Evolutionary conservation across 352 stramenopile species (phyloP), one percentile per base, ranked within the genome.

Genomic region (Phytophthora sansomeana): DNA sequence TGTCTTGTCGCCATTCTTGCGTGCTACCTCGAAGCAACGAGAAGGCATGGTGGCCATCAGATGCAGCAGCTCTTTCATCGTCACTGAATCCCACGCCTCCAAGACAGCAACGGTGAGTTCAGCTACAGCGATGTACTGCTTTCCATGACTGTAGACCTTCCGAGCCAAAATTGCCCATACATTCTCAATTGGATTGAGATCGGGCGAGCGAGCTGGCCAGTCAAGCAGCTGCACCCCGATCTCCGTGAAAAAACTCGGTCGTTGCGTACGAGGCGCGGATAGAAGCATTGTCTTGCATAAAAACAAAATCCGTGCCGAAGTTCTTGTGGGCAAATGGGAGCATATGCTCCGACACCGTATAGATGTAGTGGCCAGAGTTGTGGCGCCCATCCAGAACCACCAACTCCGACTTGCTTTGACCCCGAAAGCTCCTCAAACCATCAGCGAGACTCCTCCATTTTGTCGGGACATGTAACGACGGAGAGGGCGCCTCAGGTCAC

Each of bases 351-450:
- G n/a, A n/a, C n/a, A n/a, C n/a, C n/a, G n/a, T n/a, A n/a, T n/a
- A n/a, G n/a, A n/a, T n/a, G n/a, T 73, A 77, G 29, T 56, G 6
- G 9, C 43, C 38, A n/a, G 35, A 19, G 50, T 67, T 42, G 29
- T 67, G 63, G 33, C 51, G 57, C 8, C 64, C 64, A 9, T 58
- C 29, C n/a, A 74, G 50, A 43, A 73, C 42, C 7, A 63, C 63
- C 41, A 69, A 28, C 13, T 73, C 44, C 21, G 49, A 66, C 43
- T 46, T 63, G 0, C 63, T 19, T 52, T 29, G 7, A 28, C 4
- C 1, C 26, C 56, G 54, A 72, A 63, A 0, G 42, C 63, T 1
- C 57, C 68, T 54, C 48, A 76, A 19, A 72, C 63, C 68, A 76
- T 76, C 5, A 76, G 33, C 21, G 26, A 38, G 5, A 38, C 29